A percentile compares a stretch with the other conserved stretches of the same genome.
Conservation (phyloP, 148 eudicot genomes). For the Rhododendron ovatum region DNA sequence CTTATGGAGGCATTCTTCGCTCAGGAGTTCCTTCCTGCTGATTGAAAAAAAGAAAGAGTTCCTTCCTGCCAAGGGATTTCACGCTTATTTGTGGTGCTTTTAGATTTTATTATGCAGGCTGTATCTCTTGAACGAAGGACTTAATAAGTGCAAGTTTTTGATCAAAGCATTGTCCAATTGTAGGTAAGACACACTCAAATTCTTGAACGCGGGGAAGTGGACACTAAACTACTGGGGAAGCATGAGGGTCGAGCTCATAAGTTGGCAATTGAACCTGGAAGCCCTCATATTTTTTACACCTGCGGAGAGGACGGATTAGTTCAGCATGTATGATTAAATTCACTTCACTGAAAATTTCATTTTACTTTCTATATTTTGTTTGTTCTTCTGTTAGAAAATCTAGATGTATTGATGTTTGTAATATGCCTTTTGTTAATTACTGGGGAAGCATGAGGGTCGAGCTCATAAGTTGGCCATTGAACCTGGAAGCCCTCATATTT, state of each 20-base stretch:
- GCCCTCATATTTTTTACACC: slow-evolving; percentile 82
- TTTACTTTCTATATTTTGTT: background rate
- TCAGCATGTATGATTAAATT: slow-evolving; percentile 57
- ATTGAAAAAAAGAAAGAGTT: background rate
- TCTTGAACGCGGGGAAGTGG: slow-evolving; percentile 54
- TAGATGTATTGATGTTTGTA: background rate
- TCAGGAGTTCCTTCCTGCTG: background rate
- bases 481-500: slow-evolving; percentile 87
- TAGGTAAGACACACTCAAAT: slow-evolving; percentile 84
- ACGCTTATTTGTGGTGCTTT: background rate
- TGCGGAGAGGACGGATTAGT: slow-evolving; percentile 94
- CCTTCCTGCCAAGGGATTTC: background rate
- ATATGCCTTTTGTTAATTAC: slow-evolving; percentile 16
- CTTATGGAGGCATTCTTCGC: background rate
- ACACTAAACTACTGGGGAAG: slow-evolving; percentile 54
- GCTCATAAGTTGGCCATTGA: slow-evolving; percentile 89
- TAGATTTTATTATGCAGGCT: background rate
- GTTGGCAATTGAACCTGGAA: slow-evolving; percentile 87
- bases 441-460: slow-evolving; percentile 62
- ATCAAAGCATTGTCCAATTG: slow-evolving; percentile 1
- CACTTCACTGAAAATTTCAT: background rate
- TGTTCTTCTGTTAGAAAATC: background rate
- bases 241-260: slow-evolving; percentile 84
- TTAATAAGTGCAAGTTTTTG: background rate
- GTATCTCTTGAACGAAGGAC: background rate